Conservation (phyloP, 192 early-diverging fungal species). For the Podila epicladia region DNA sequence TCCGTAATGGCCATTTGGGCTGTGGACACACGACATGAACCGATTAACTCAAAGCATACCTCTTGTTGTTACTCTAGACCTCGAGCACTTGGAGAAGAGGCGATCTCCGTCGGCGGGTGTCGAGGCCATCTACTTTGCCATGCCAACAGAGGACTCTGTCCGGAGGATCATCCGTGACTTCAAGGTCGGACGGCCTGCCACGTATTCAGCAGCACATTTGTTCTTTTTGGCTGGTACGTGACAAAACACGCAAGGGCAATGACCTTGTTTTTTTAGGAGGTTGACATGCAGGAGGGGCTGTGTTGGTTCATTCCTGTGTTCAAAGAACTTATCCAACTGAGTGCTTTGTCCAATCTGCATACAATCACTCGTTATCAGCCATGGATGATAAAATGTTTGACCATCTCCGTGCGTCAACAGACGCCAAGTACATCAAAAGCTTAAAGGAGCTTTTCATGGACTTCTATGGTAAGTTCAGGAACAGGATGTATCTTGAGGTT, state of each 20-base stretch:
- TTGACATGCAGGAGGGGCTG: not conserved
- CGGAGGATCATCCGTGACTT: conserved; percentile 69
- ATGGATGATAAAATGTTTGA: conserved; percentile 71
- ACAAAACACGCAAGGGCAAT: not conserved
- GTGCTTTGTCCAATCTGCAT: not conserved
- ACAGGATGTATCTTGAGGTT: not conserved
- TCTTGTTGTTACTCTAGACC: conserved; percentile 18
- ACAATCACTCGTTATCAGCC: not conserved
- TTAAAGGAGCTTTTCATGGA: conserved; percentile 86
- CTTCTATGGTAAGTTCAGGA: conserved; percentile 70
- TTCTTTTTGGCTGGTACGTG: conserved; percentile 64
- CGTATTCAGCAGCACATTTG: conserved; percentile 70
- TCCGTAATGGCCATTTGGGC: not conserved
- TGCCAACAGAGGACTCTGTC: conserved; percentile 68
- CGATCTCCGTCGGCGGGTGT: conserved; percentile 65
- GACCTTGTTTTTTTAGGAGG: not conserved
- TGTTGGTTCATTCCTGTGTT: not conserved
- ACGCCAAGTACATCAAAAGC: conserved; percentile 69
- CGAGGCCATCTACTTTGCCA: conserved; percentile 72
- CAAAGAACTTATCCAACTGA: not conserved
- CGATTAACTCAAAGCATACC: too few relatives aligned
- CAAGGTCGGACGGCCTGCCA: conserved; percentile 52
- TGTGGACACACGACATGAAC: not conserved
- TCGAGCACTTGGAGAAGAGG: conserved; percentile 68
- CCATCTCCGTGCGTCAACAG: conserved; percentile 65